phyloP scores from a whole-genome alignment of 1,284 basidiomycete genomes.

The Pisolithus thermaeus region DNA sequence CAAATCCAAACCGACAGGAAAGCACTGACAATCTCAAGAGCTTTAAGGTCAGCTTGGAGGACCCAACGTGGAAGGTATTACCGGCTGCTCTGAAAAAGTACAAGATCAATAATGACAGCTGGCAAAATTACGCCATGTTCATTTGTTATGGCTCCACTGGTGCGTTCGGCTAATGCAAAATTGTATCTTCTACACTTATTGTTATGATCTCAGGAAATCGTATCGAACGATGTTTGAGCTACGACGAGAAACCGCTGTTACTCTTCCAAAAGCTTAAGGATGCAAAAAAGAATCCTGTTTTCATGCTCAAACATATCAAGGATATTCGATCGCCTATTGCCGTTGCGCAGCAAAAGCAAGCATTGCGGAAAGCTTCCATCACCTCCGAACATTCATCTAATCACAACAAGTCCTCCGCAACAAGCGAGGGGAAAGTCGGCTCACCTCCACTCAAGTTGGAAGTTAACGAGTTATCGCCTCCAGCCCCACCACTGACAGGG shows the following conservation, averaged over 20 bases:
- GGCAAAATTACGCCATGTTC: slow-evolving; percentile 98
- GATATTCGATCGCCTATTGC: slow-evolving; percentile 97
- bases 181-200: not conserved
- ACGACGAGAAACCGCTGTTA: slow-evolving; percentile 95
- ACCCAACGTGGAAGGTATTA: slow-evolving; percentile 96
- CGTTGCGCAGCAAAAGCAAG: slow-evolving; percentile 92
- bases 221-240: slow-evolving; percentile 91
- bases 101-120: slow-evolving; percentile 97
- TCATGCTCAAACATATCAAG: slow-evolving; percentile 98
- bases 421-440: slow-evolving; percentile 25
- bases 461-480: slow-evolving; percentile 47
- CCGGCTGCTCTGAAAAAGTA: slow-evolving; percentile 98
- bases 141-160: slow-evolving; percentile 94
- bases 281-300: slow-evolving; percentile 94
- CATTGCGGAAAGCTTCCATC: slow-evolving; percentile 65
- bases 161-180: slow-evolving; percentile 31
- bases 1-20: slow-evolving; percentile 53
- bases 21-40: slow-evolving; percentile 77
- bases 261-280: slow-evolving; percentile 98
- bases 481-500: slow-evolving; percentile 41
- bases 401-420: slow-evolving; percentile 19
- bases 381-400: slow-evolving; percentile 22
- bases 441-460: slow-evolving; percentile 60
- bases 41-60: slow-evolving; percentile 89
- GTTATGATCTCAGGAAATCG: slow-evolving; percentile 48